A percentile compares a stretch with the other conserved stretches of the same genome.
Evolutionary conservation across 331 rosid genomes (phyloP).

Genomic region (Arachis monticola): DNA sequence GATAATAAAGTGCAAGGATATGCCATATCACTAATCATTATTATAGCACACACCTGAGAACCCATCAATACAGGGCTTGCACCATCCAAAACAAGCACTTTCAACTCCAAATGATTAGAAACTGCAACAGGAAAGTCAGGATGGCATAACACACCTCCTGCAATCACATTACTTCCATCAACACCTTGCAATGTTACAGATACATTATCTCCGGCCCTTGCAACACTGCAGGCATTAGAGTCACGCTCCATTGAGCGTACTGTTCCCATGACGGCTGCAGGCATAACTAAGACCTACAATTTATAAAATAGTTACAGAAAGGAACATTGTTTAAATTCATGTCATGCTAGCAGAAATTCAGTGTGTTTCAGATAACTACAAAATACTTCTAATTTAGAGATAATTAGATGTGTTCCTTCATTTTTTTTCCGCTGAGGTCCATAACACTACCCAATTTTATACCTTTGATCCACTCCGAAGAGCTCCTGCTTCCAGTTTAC

Average conservation of each 20-base stretch:
- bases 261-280: slow-evolving; percentile 76
- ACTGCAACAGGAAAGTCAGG: slow-evolving; percentile 81
- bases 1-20: slow-evolving; percentile 17
- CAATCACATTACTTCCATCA: slow-evolving; percentile 65
- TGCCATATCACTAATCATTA: not conserved
- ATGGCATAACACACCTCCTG: slow-evolving; percentile 97
- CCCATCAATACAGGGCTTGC: slow-evolving; percentile 81
- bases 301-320: slow-evolving; percentile 24
- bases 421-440: slow-evolving; percentile 34
- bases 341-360: slow-evolving; percentile 26
- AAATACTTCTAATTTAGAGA: slow-evolving; percentile 34
- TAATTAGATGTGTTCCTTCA: slow-evolving; percentile 16
- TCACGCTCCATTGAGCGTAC: slow-evolving; percentile 84
- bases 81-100: slow-evolving; percentile 82
- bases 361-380: not conserved
- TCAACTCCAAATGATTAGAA: slow-evolving; percentile 84
- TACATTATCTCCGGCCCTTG: slow-evolving; percentile 94
- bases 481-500: slow-evolving; percentile 98
- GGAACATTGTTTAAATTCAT: not conserved
- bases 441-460: slow-evolving; percentile 36
- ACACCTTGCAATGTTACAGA: slow-evolving; percentile 80
- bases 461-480: slow-evolving; percentile 93
- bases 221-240: slow-evolving; percentile 71
- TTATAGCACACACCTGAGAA: slow-evolving; percentile 69
- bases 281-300: slow-evolving; percentile 87